phyloP scores from a whole-genome alignment of 805 yeast genomes.

The Metschnikowia santaceciliae region DNA sequence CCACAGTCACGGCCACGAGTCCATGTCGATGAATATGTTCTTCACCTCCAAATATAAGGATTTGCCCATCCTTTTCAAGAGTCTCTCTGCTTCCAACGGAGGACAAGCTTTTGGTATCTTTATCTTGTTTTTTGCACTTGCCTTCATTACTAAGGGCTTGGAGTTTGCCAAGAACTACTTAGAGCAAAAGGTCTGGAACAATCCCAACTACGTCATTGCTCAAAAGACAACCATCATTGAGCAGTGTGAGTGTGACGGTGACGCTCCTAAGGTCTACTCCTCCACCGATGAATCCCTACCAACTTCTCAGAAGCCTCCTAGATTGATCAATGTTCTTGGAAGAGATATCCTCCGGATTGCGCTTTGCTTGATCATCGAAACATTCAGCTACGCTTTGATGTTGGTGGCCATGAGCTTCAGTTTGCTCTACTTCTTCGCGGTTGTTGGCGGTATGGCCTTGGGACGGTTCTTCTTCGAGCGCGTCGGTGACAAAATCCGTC shows the following conservation, averaged over 20 bases:
- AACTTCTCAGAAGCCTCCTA: slow-evolving; percentile 3
- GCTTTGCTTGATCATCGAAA: slow-evolving; percentile 56
- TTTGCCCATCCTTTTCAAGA: slow-evolving; percentile 62
- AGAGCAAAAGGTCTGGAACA: slow-evolving; percentile 63
- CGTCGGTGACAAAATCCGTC: slow-evolving; percentile 36
- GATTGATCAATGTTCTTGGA: slow-evolving; percentile 18
- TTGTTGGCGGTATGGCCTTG: slow-evolving; percentile 62
- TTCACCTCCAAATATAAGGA: slow-evolving; percentile 47
- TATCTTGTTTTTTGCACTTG: slow-evolving; percentile 52
- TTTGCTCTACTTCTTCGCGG: slow-evolving; percentile 67
- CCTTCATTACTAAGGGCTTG: slow-evolving; percentile 56
- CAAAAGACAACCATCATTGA: slow-evolving; percentile 16
- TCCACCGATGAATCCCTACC: slow-evolving; percentile 7
- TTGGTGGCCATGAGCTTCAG: slow-evolving; percentile 73
- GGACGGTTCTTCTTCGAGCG: slow-evolving; percentile 71
- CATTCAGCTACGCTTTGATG: slow-evolving; percentile 72
- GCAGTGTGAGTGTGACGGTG: slow-evolving; percentile 19
- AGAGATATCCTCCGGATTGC: slow-evolving; percentile 56
- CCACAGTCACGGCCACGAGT: slow-evolving; percentile 10
- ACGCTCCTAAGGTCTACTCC: slow-evolving; percentile 4
- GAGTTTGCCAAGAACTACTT: slow-evolving; percentile 58
- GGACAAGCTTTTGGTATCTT: slow-evolving; percentile 75
- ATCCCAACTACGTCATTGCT: slow-evolving; percentile 25
- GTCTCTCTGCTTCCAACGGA: slow-evolving; percentile 48
- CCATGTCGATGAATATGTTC: slow-evolving; percentile 50